Conservation (phyloP, 1,284 basidiomycete species). For the Apiotrichum mycotoxinovorans region DNA sequence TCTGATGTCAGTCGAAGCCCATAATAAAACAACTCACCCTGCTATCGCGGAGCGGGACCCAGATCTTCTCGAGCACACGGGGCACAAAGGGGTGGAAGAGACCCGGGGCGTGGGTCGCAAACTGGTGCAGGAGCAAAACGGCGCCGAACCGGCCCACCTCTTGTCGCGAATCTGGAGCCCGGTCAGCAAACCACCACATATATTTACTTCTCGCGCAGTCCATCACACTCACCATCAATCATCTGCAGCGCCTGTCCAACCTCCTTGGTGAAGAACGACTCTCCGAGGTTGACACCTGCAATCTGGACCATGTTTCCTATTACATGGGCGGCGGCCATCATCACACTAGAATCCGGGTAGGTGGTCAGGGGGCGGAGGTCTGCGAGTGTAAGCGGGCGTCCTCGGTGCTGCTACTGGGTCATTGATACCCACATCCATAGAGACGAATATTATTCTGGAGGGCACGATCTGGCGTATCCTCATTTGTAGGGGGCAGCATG, state of each 20-base stretch:
- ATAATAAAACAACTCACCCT: slow-evolving; percentile 54
- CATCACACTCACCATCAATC: slow-evolving; percentile 48
- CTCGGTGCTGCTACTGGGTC: no score
- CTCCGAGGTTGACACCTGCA: slow-evolving; percentile 44
- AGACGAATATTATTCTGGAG: slow-evolving; percentile 45
- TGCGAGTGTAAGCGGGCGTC: slow-evolving; percentile 16
- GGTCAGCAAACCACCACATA: slow-evolving; percentile 4
- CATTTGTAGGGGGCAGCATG: slow-evolving; percentile 42
- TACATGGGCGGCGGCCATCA: slow-evolving; percentile 47
- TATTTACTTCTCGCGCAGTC: no score
- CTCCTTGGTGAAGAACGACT: slow-evolving; percentile 48
- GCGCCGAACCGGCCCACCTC: slow-evolving; percentile 49
- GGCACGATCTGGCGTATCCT: slow-evolving; percentile 46
- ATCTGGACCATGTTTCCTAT: slow-evolving; percentile 48
- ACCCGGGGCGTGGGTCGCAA: slow-evolving; percentile 77
- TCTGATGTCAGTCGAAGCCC: slow-evolving; percentile 25
- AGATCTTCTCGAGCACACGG: slow-evolving; percentile 84
- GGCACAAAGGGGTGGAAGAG: slow-evolving; percentile 83
- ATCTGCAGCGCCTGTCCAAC: slow-evolving; percentile 45
- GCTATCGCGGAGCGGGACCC: slow-evolving; percentile 78
- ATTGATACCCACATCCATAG: slow-evolving; percentile 41
- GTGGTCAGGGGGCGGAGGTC: slow-evolving; percentile 46
- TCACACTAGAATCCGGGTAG: slow-evolving; percentile 47
- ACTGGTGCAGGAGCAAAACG: slow-evolving; percentile 76
- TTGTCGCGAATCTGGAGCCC: slow-evolving; percentile 39